Conservation (phyloP, 352 stramenopile species). For the Pelagophyceae sp. region DNA sequence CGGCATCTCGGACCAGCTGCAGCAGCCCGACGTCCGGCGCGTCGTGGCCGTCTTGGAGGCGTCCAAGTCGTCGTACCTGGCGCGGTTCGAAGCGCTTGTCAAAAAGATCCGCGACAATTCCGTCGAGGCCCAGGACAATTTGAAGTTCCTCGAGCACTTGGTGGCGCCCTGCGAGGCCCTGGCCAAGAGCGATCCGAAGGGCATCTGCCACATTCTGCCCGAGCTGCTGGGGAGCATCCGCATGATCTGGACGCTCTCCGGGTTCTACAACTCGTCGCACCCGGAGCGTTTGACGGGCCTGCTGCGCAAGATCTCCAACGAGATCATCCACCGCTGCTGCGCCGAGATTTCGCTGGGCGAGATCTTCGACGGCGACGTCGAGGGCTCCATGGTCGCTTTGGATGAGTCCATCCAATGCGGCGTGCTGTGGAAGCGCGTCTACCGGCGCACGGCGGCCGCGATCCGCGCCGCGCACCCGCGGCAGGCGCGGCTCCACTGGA, state of each 20-base stretch:
- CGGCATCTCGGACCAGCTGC: constrained; percentile 82
- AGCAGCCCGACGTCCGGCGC: constrained; percentile 72
- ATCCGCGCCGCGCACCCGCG: constrained; percentile 15
- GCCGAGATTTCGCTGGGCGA: constrained; percentile 71
- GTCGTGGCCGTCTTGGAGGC: constrained; percentile 52
- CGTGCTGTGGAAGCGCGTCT: constrained; percentile 71
- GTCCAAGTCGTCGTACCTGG: constrained; percentile 82
- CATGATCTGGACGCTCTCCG: constrained; percentile 59
- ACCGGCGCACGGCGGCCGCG: not conserved
- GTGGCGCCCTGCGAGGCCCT: constrained; percentile 57
- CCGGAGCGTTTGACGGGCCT: constrained; percentile 75
- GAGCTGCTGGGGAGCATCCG: constrained; percentile 82
- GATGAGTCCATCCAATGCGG: constrained; percentile 81
- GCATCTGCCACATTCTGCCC: constrained; percentile 69
- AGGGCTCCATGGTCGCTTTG: constrained; percentile 62
- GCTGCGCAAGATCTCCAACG: constrained; percentile 83
- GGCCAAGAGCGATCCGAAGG: not conserved
- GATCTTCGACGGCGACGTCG: constrained; percentile 84
- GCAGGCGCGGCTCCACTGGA: constrained; percentile 60
- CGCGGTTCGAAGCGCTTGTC: constrained; percentile 77
- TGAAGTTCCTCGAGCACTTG: constrained; percentile 83
- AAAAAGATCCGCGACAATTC: constrained; percentile 82
- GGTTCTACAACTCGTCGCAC: constrained; percentile 80
- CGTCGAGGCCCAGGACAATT: constrained; percentile 80
- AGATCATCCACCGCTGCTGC: constrained; percentile 80